Conservation (phyloP, 148 eudicot species). For the Rhododendron ovatum region DNA sequence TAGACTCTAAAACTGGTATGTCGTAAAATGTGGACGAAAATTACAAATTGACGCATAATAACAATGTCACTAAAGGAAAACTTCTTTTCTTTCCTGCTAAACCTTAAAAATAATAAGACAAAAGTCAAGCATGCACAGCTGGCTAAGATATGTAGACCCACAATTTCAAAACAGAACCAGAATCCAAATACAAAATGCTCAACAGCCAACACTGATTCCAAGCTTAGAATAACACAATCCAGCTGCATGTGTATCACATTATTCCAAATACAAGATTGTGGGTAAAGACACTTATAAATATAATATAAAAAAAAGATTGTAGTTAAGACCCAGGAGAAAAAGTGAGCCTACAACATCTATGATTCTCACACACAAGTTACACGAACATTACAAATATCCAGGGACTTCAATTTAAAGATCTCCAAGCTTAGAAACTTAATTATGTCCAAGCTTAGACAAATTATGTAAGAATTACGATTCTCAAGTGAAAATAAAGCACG, state of each 20-base stretch:
- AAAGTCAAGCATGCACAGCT: not conserved
- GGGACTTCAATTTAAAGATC: not conserved
- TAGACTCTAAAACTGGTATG: not conserved
- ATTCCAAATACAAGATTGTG: not conserved
- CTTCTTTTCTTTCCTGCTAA: not conserved
- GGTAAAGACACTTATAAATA: too few relatives aligned
- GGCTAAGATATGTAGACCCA: not conserved
- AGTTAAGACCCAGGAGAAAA: not conserved
- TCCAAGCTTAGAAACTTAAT: not conserved
- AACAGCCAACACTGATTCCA: not conserved
- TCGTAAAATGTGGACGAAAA: not conserved
- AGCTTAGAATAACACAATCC: not conserved
- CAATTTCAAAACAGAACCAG: not conserved
- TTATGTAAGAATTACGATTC: not conserved
- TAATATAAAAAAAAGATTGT: not conserved
- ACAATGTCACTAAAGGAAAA: not conserved
- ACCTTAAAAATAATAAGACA: not conserved
- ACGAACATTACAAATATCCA: not conserved
- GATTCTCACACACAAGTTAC: not conserved
- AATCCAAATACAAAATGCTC: not conserved
- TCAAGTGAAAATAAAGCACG: not conserved
- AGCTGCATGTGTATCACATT: not conserved
- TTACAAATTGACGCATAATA: not conserved
- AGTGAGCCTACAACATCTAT: not conserved
- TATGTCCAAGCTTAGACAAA: not conserved